Percentiles rank a stretch among this genome's conserved stretches.
Conservation (phyloP, 2,329 filamentous ascomycete genomes). For the Fusarium xylarioides region DNA sequence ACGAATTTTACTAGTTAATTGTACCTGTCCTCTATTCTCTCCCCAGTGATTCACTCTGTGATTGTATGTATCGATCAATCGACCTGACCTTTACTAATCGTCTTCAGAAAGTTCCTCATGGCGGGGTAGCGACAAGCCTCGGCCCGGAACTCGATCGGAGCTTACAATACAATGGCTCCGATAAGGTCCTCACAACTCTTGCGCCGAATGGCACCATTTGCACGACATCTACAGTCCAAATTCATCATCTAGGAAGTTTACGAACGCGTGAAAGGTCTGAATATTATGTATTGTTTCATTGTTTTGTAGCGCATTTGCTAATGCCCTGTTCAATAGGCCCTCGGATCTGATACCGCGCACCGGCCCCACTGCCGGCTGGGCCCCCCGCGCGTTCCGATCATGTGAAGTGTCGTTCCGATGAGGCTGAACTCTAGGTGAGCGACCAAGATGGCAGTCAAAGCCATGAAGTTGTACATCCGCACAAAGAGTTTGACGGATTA, state of each 20-base stretch:
- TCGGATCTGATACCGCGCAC: not conserved
- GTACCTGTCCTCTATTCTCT: not conserved
- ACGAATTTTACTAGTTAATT: constrained; percentile 3
- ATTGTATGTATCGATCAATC: not conserved
- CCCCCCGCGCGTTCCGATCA: not conserved
- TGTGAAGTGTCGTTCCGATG: not conserved
- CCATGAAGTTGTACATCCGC: too few species aligned
- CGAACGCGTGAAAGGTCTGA: too few species aligned
- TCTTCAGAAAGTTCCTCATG: not conserved
- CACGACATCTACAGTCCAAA: not conserved
- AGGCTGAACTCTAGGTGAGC: not conserved
- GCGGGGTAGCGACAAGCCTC: not conserved
- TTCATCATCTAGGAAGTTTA: fast-evolving
- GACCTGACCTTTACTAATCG: not conserved
- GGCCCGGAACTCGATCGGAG: not conserved
- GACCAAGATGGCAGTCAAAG: not conserved
- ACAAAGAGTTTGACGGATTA: too few species aligned
- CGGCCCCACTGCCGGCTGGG: not conserved
- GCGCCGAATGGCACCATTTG: not conserved
- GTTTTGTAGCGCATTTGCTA: not conserved
- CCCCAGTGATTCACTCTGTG: not conserved
- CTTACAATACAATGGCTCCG: not conserved
- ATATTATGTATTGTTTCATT: too few species aligned
- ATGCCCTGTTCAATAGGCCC: not conserved
- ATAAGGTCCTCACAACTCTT: not conserved